Conservation (phyloP, 768 basidiomycete genomes). For the Rhodocollybia butyracea region DNA sequence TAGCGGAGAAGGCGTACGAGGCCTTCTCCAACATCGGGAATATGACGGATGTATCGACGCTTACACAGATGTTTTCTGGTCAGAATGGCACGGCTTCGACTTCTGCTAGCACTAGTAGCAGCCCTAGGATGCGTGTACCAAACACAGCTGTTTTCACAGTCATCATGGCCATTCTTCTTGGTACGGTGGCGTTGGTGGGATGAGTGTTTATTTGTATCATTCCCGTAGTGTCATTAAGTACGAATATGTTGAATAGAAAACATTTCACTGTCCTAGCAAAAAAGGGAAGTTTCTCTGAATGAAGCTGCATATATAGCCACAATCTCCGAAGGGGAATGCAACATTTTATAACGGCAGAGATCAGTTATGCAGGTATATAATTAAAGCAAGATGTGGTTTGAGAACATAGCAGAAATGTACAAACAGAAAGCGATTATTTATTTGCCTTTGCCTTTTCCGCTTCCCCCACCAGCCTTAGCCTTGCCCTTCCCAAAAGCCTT, state of each 20-base stretch:
- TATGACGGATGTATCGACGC: slow-evolving; percentile 5
- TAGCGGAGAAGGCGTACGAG: slow-evolving; percentile 13
- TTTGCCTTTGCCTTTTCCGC: slow-evolving; percentile 6
- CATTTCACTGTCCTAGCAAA: too few relatives aligned
- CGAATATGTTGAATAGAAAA: too few relatives aligned
- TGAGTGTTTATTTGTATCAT: too few relatives aligned
- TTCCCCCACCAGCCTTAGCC: slow-evolving; percentile 30
- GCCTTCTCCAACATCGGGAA: slow-evolving; percentile 8
- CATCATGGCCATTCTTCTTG: not conserved
- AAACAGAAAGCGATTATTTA: too few relatives aligned
- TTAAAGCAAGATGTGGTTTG: too few relatives aligned
- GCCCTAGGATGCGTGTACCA: not conserved
- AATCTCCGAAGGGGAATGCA: too few relatives aligned
- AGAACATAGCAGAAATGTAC: too few relatives aligned
- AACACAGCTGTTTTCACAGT: not conserved
- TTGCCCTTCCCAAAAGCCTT: slow-evolving; percentile 66
- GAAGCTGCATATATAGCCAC: too few relatives aligned
- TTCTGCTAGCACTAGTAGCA: not conserved
- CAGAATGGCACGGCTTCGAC: not conserved
- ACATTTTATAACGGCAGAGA: too few relatives aligned
- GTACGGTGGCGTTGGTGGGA: not conserved
- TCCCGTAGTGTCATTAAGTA: too few relatives aligned
- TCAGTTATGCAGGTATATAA: too few relatives aligned
- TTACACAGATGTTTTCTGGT: slow-evolving; percentile 5
- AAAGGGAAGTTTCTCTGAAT: too few relatives aligned